Evolutionary conservation across 345 rosid species (phyloP).

Genomic region (Hevea brasiliensis): DNA sequence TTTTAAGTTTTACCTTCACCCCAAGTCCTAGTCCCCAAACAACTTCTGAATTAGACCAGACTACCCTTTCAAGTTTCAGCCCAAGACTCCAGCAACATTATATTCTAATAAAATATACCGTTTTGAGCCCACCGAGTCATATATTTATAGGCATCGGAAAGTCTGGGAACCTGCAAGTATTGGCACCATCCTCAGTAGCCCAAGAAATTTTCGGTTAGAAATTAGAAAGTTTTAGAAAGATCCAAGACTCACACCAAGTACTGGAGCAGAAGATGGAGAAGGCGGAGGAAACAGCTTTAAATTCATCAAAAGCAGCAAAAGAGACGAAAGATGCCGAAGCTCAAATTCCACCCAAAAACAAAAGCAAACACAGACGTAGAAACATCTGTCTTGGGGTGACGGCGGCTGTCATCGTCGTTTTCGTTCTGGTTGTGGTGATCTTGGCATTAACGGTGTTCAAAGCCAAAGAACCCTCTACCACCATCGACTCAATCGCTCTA

Average conservation of each 20-base stretch:
- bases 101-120: too few species aligned
- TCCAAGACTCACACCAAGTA: background rate
- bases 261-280: background rate
- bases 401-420: conserved; percentile 18
- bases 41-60: too few species aligned
- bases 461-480: conserved; percentile 49
- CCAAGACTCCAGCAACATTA: too few species aligned
- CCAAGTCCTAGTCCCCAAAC: too few species aligned
- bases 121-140: too few species aligned
- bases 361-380: conserved; percentile 28
- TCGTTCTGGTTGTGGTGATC: conserved; percentile 45
- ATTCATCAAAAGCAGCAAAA: background rate
- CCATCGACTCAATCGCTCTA: conserved; percentile 48
- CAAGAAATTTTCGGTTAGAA: too few species aligned
- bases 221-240: too few species aligned
- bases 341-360: conserved; percentile 2
- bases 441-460: conserved; percentile 73
- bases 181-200: too few species aligned
- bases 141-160: too few species aligned
- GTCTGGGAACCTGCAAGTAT: too few species aligned
- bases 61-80: too few species aligned
- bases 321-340: background rate
- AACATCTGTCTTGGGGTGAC: conserved; percentile 44
- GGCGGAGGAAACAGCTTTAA: background rate
- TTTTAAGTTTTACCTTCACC: too few species aligned